Evolutionary conservation across 768 basidiomycete species (phyloP).

Genomic region (Agaricus blazei): DNA sequence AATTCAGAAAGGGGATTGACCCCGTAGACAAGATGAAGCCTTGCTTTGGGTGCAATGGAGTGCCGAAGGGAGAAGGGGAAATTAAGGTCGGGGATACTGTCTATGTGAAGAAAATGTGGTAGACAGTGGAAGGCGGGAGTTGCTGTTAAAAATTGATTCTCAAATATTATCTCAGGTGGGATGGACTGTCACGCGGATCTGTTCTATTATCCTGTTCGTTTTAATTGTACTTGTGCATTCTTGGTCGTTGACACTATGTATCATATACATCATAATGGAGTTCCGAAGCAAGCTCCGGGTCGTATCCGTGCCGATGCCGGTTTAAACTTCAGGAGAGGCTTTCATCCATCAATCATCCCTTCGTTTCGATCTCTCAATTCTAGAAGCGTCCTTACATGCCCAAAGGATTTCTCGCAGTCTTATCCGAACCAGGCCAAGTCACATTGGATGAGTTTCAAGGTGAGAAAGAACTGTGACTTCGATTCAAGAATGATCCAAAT

Average conservation of each 20-base stretch:
- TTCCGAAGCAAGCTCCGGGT: too few species aligned
- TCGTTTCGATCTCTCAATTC: neutral
- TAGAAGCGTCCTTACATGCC: constrained; percentile 21
- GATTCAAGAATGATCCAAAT: neutral
- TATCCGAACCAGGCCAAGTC: constrained; percentile 41
- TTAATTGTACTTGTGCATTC: too few species aligned
- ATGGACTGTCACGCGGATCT: too few species aligned
- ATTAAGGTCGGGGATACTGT: constrained; percentile 61
- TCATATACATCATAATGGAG: too few species aligned
- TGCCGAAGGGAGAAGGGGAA: constrained; percentile 44
- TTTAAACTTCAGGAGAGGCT: too few species aligned
- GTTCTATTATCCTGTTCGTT: too few species aligned
- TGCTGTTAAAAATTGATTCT: too few species aligned
- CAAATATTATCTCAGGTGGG: too few species aligned
- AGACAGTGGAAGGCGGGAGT: neutral
- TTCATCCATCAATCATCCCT: neutral
- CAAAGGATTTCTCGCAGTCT: constrained; percentile 43
- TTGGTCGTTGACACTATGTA: too few species aligned
- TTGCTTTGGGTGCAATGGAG: constrained; percentile 66
- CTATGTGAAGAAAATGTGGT: constrained; percentile 36
- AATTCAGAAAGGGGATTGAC: constrained; percentile 62
- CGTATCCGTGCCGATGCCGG: too few species aligned
- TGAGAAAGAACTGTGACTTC: constrained; percentile 6
- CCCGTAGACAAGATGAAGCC: constrained; percentile 41
- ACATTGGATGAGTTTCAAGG: constrained; percentile 45